A percentile compares a stretch with the other conserved stretches of the same genome.
These are phyloP conservation scores for Mrakia frigida DNA, from an alignment of 768 basidiomycete genomes.

Conservation along the genomic window DNA sequence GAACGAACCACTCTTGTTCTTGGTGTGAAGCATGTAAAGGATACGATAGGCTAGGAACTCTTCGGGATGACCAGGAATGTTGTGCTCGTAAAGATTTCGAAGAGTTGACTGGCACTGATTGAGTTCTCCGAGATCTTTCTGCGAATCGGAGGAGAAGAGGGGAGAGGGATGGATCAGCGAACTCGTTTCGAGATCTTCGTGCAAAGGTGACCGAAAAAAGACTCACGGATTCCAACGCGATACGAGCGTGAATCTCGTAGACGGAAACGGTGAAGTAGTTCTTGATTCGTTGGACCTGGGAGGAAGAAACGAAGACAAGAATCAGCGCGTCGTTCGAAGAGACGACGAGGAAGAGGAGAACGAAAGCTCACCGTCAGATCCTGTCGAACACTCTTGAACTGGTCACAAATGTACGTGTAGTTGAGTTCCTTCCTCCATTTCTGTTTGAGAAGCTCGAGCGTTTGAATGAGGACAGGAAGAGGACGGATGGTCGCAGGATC, in stretches of 20 bases:
- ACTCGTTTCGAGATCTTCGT: too few species aligned
- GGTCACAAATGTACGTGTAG: slow-evolving; percentile 92
- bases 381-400: slow-evolving; percentile 95
- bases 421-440: slow-evolving; percentile 74
- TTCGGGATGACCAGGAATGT: slow-evolving; percentile 83
- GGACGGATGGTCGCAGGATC: slow-evolving; percentile 92
- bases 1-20: slow-evolving; percentile 79
- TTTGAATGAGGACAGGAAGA: slow-evolving; percentile 72
- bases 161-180: not conserved
- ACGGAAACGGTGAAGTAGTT: slow-evolving; percentile 96
- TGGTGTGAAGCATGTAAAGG: slow-evolving; percentile 87
- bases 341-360: not conserved
- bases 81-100: slow-evolving; percentile 83
- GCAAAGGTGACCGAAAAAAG: not conserved
- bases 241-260: slow-evolving; percentile 96
- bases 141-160: slow-evolving; percentile 29
- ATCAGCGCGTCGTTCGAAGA: not conserved
- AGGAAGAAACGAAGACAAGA: not conserved
- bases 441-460: slow-evolving; percentile 75
- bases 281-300: slow-evolving; percentile 94
- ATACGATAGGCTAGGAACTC: slow-evolving; percentile 98
- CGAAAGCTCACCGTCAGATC: slow-evolving; percentile 81
- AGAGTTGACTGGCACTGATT: slow-evolving; percentile 94
- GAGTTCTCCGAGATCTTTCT: slow-evolving; percentile 98
- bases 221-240: slow-evolving; percentile 84